phyloP scores from a whole-genome alignment of 495 filamentous ascomycete genomes.

The Aspergillus affinis region DNA sequence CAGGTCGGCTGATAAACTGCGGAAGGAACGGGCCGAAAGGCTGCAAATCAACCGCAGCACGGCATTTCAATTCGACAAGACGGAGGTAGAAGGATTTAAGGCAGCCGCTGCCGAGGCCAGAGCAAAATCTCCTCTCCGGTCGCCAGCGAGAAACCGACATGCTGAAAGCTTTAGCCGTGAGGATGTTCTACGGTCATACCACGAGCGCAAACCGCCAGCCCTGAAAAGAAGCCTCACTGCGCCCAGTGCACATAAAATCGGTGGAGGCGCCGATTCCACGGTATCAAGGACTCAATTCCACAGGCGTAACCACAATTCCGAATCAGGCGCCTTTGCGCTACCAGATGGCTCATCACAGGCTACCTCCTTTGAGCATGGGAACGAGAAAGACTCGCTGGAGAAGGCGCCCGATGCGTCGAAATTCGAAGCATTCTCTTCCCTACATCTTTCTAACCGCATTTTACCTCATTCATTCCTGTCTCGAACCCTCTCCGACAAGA shows the following conservation, averaged over 20 bases:
- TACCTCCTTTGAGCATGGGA: constrained; percentile 12
- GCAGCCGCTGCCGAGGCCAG: constrained; percentile 51
- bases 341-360: constrained; percentile 15
- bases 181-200: constrained; percentile 56
- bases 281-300: constrained; percentile 24
- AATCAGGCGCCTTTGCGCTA: constrained; percentile 29
- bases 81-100: constrained; percentile 67
- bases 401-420: constrained; percentile 44
- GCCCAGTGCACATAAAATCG: constrained; percentile 38
- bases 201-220: constrained; percentile 25
- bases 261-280: constrained; percentile 13
- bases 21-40: constrained; percentile 54
- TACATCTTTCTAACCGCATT: constrained; percentile 83
- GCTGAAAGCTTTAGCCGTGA: constrained; percentile 58
- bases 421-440: constrained; percentile 83
- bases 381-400: constrained; percentile 14
- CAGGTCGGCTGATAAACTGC: constrained; percentile 48
- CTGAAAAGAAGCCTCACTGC: constrained; percentile 54
- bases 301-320: constrained; percentile 28
- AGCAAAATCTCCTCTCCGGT: constrained; percentile 26
- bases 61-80: constrained; percentile 67
- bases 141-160: constrained; percentile 47
- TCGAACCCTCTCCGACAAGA: constrained; percentile 73
- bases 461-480: constrained; percentile 77
- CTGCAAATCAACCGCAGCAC: constrained; percentile 61